phyloP scores from a whole-genome alignment of 1,284 basidiomycete genomes.

The Schizopora paradoxa region DNA sequence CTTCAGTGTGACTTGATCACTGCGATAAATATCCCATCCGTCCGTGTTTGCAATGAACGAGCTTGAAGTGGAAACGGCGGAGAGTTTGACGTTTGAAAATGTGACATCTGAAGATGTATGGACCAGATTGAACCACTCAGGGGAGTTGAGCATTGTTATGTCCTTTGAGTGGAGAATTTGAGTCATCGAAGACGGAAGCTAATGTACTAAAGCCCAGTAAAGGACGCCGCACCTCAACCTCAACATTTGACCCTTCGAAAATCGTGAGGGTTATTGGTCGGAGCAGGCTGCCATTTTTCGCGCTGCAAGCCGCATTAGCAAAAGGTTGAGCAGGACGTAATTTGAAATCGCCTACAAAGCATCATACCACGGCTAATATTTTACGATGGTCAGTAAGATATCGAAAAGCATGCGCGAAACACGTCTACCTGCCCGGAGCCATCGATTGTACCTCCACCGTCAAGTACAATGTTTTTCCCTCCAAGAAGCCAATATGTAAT shows the following conservation, averaged over 20 bases:
- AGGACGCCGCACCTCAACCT: slow-evolving; percentile 32
- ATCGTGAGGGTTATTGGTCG: slow-evolving; percentile 58
- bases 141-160: slow-evolving; percentile 42
- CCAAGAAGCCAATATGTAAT: slow-evolving; percentile 60
- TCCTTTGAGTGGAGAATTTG: slow-evolving; percentile 22
- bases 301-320: slow-evolving; percentile 22
- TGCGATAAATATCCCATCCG: slow-evolving; percentile 62
- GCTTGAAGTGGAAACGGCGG: slow-evolving; percentile 39
- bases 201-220: neutral
- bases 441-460: slow-evolving; percentile 56
- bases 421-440: slow-evolving; percentile 48
- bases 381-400: too few species aligned
- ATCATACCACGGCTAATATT: slow-evolving; percentile 46
- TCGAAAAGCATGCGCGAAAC: slow-evolving; percentile 6
- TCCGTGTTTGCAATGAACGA: slow-evolving; percentile 45
- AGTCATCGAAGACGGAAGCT: neutral
- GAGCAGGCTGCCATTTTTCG: slow-evolving; percentile 43
- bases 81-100: slow-evolving; percentile 33
- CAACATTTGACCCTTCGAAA: slow-evolving; percentile 50
- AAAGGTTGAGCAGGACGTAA: too few species aligned
- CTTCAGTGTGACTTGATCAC: slow-evolving; percentile 43
- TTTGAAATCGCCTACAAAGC: slow-evolving; percentile 44
- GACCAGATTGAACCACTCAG: slow-evolving; percentile 49
- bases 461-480: slow-evolving; percentile 49
- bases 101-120: slow-evolving; percentile 27